Percentiles rank a stretch among this genome's conserved stretches.
Evolutionary conservation across 257 asterid genomes (phyloP).

Genomic region (Leptodermis oblonga): DNA sequence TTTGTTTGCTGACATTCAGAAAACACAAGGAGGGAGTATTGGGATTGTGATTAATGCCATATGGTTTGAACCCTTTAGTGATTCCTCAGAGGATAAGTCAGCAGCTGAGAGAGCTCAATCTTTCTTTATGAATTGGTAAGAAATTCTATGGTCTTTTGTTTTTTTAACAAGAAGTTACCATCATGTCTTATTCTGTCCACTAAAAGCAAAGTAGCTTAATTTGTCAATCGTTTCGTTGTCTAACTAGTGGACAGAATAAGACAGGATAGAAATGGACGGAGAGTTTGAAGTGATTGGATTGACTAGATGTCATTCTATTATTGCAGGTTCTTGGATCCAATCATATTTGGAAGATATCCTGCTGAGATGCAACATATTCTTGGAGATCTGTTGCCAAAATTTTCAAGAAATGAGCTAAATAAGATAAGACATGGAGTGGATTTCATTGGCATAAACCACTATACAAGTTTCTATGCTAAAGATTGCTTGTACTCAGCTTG

Average conservation of each 20-base stretch:
- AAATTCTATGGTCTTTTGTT: background rate
- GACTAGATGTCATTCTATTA: background rate
- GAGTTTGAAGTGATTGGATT: too few species aligned
- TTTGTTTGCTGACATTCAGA: conserved; percentile 23
- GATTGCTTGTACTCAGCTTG: conserved; percentile 51
- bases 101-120: conserved; percentile 66
- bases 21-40: conserved; percentile 44
- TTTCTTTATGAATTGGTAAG: conserved; percentile 49
- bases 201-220: too few species aligned
- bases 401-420: conserved; percentile 25
- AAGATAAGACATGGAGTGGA: conserved; percentile 30
- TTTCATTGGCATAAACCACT: conserved; percentile 55
- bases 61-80: conserved; percentile 53
- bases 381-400: conserved; percentile 35
- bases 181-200: too few species aligned
- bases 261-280: too few species aligned
- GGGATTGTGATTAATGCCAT: conserved; percentile 47
- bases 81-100: conserved; percentile 42
- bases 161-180: too few species aligned
- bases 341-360: conserved; percentile 52
- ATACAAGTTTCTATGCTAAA: conserved; percentile 45
- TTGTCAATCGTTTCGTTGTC: too few species aligned
- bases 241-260: too few species aligned
- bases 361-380: conserved; percentile 40
- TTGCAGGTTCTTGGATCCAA: conserved; percentile 55